Evolutionary conservation across 1,139 yeast genomes (phyloP), one percentile per base, ranked within the genome.

Genomic region (Pichia sp.): DNA sequence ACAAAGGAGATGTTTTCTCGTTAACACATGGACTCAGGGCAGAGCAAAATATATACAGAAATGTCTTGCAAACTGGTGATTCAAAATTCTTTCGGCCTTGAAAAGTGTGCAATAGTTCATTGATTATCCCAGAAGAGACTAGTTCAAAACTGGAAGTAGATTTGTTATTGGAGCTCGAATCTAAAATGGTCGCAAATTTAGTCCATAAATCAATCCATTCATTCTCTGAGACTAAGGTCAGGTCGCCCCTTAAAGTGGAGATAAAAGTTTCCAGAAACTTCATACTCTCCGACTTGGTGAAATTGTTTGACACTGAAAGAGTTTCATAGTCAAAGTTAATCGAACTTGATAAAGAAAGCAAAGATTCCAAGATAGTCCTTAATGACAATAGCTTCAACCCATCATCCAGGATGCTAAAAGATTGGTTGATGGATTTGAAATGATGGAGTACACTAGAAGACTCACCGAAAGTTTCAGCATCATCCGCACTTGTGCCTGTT

Each of bases 111-210:
- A 80, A 69, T 43, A 90, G 68, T 0, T 75, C 65, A 7, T 74
- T 75, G 23, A 87, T 75, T 6, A 88, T 69, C 0, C 92, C 92
- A 0, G 92, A 86, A 2, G 87, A 78, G 11, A 84, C 75, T 45
- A 90, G 72, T 66, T 90, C 96, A 71, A 85, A 89, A 59, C 95
- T 85, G 0, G 96, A 87, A 5, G 87, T 70, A 0, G 68, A 63
- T 10, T 63, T 61, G 0, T 62, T 62, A 32, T 62, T 61, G 8
- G 74, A 66, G 1, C 71, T 64, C 3, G 63, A 64, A 26, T 61
- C 59, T 36, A 79, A 59, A 4, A 70, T 60, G 5, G 52, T 47
- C 26, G 73, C 71, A 34, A 86, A 69, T 32, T 67, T 65, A 2
- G 57, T 59, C 90, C 90, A 84, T 4, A 78, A 38, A 2, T 58